These are phyloP conservation scores for Meyerozyma carpophila DNA, from an alignment of 1,139 yeast species.

Conservation along the genomic window DNA sequence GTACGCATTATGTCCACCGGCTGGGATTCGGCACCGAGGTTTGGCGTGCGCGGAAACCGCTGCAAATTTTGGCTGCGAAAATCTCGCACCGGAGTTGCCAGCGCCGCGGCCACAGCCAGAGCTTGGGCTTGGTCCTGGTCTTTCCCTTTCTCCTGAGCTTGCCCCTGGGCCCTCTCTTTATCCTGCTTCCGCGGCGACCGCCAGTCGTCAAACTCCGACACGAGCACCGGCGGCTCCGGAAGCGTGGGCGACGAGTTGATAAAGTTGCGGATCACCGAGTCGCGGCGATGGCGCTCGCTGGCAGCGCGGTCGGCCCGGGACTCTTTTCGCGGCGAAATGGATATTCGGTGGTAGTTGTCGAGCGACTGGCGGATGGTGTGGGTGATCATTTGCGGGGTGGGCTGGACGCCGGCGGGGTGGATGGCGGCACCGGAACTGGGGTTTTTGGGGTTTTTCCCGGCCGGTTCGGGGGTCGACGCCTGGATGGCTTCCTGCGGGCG, in stretches of 20 bases:
- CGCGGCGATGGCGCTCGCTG: slow-evolving; percentile 22
- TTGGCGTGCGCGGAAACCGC: slow-evolving; percentile 49
- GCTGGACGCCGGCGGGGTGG: not conserved
- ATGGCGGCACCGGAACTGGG: too few relatives aligned
- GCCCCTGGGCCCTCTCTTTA: slow-evolving; percentile 4
- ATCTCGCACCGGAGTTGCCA: slow-evolving; percentile 7
- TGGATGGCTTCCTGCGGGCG: slow-evolving; percentile 14
- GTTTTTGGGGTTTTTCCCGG: too few relatives aligned
- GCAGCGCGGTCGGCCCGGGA: slow-evolving; percentile 11
- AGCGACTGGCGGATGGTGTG: slow-evolving; percentile 22
- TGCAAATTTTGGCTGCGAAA: slow-evolving; percentile 23
- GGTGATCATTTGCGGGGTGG: slow-evolving; percentile 2
- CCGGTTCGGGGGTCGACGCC: not conserved
- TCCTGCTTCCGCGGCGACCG: too few relatives aligned
- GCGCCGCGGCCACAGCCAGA: too few relatives aligned
- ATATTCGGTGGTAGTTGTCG: slow-evolving; percentile 31
- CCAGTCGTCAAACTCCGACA: slow-evolving; percentile 24
- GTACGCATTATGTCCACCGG: slow-evolving; percentile 17
- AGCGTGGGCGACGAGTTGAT: slow-evolving; percentile 49
- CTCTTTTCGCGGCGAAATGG: slow-evolving; percentile 29
- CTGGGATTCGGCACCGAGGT: slow-evolving; percentile 14
- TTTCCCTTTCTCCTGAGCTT: not conserved
- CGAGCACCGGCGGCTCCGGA: slow-evolving; percentile 41
- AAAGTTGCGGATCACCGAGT: slow-evolving; percentile 38
- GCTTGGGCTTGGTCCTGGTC: slow-evolving; percentile 6